phyloP scores from a whole-genome alignment of 1,284 basidiomycete species.

The Irpex sp. region DNA sequence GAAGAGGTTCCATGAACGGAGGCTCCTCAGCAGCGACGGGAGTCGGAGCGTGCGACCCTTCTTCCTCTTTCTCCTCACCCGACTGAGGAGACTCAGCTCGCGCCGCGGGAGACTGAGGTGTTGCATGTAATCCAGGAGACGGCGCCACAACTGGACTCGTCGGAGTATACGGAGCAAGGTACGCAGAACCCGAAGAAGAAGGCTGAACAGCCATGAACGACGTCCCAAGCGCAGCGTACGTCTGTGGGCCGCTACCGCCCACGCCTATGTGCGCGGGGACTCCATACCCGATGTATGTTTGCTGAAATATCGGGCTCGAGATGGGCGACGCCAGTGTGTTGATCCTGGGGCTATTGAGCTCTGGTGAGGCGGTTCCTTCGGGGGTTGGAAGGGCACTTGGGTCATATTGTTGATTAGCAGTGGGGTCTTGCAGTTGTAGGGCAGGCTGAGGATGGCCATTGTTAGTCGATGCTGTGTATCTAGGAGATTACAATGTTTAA shows the following conservation, averaged over 20 bases:
- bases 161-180: neutral
- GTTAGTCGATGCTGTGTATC: neutral
- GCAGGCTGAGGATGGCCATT: neutral
- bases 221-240: neutral
- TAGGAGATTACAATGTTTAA: neutral
- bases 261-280: neutral
- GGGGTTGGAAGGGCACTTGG: constrained; percentile 13
- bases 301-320: neutral
- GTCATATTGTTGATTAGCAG: neutral
- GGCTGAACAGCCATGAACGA: neutral
- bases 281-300: neutral
- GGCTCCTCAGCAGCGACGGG: neutral
- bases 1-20: neutral
- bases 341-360: neutral
- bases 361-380: neutral
- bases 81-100: neutral
- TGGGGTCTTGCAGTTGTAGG: neutral
- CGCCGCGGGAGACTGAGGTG: too few relatives aligned
- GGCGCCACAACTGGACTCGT: neutral
- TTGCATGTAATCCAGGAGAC: neutral
- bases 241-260: neutral
- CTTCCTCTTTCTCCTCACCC: neutral
- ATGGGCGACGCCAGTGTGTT: neutral
- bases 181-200: neutral
- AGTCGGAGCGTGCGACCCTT: neutral